These are phyloP conservation scores for Saturnispora zaruensis DNA, from an alignment of 805 yeast species.

Conservation along the genomic window DNA sequence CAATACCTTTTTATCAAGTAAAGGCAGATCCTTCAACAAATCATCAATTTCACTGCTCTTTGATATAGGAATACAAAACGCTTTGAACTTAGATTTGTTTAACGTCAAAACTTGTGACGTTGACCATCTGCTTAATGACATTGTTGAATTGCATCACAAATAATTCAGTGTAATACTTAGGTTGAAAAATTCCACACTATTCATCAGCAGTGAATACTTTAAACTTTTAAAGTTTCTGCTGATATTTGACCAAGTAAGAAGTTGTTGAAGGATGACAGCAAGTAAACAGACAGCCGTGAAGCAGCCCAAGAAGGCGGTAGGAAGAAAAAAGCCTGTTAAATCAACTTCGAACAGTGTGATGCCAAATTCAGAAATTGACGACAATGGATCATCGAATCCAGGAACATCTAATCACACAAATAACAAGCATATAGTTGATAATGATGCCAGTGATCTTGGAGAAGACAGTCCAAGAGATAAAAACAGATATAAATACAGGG, in stretches of 20 bases:
- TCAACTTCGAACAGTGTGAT: not conserved
- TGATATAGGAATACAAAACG: conserved; percentile 39
- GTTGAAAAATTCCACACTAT: not conserved
- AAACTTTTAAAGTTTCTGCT: not conserved
- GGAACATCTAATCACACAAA: not conserved
- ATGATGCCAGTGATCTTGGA: not conserved
- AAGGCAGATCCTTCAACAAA: conserved; percentile 35
- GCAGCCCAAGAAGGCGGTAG: not conserved
- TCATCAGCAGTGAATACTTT: not conserved
- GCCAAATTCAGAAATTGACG: not conserved
- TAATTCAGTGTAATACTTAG: not conserved
- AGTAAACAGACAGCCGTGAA: not conserved
- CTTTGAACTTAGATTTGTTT: conserved; percentile 62
- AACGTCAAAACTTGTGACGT: conserved; percentile 35
- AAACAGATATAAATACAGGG: conserved; percentile 63
- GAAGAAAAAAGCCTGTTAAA: not conserved
- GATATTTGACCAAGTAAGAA: not conserved
- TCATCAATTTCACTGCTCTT: conserved; percentile 35
- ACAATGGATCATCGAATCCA: not conserved
- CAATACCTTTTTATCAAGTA: conserved; percentile 37
- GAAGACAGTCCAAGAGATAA: conserved; percentile 16
- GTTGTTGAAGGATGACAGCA: not conserved
- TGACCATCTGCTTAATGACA: conserved; percentile 27
- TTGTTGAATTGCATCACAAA: not conserved
- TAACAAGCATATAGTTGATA: not conserved